Evolutionary conservation across 257 asterid genomes (phyloP).

Genomic region (Orobanche coerulescens): DNA sequence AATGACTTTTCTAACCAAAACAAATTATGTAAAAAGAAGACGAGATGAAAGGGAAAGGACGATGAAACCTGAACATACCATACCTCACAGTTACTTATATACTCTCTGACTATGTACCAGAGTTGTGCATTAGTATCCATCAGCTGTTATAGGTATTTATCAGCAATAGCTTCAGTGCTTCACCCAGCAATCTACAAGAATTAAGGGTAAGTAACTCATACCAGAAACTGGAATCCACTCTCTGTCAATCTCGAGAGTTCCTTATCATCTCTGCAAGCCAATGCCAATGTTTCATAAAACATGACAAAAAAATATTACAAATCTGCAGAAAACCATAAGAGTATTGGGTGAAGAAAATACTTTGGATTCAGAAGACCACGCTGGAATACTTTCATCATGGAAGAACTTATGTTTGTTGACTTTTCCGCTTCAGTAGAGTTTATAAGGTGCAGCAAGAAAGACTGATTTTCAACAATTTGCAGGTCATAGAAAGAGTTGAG

Average conservation of each 20-base stretch:
- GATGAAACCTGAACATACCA: slow-evolving; percentile 12
- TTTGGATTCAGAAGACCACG: slow-evolving; percentile 89
- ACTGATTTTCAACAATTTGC: slow-evolving; percentile 51
- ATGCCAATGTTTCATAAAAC: slow-evolving; percentile 18
- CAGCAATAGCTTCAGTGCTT: slow-evolving; percentile 31
- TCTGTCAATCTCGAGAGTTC: slow-evolving; percentile 85
- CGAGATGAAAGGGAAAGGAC: background rate
- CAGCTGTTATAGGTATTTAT: slow-evolving; percentile 51
- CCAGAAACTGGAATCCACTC: slow-evolving; percentile 97
- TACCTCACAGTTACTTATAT: slow-evolving; percentile 91
- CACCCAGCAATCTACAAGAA: slow-evolving; percentile 22
- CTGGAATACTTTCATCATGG: slow-evolving; percentile 95
- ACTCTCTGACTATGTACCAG: slow-evolving; percentile 98
- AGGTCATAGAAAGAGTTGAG: slow-evolving; percentile 39
- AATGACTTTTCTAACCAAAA: background rate
- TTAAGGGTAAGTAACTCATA: slow-evolving; percentile 29
- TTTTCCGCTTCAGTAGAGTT: slow-evolving; percentile 79
- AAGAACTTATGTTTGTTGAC: slow-evolving; percentile 74
- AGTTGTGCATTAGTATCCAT: slow-evolving; percentile 98
- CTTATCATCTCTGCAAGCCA: slow-evolving; percentile 75
- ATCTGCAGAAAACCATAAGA: background rate
- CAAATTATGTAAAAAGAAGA: background rate
- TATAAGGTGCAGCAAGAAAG: slow-evolving; percentile 92
- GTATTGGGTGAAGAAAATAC: slow-evolving; percentile 35
- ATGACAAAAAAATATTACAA: slow-evolving; percentile 20